Evolutionary conservation across 176 grass and related monocot species (phyloP).

Genomic region (Miscanthus lutarioriparius): DNA sequence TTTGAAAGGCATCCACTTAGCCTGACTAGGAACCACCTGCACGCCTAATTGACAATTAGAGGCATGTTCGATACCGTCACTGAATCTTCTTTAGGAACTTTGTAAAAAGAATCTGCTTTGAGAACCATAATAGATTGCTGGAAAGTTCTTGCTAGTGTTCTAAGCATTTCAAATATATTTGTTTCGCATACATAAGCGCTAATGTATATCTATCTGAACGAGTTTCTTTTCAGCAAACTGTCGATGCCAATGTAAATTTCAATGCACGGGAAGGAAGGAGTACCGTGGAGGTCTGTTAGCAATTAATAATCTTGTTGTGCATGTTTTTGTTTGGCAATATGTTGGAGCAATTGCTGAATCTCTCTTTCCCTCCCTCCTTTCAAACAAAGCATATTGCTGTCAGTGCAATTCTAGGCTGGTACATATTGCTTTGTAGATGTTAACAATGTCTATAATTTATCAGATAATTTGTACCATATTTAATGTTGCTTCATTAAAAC

Average conservation of each 20-base stretch:
- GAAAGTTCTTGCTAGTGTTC: neutral
- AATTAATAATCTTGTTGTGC: neutral
- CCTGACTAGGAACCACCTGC: neutral
- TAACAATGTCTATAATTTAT: neutral
- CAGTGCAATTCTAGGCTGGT: neutral
- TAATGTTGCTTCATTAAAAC: neutral
- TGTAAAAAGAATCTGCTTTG: neutral
- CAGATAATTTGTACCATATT: neutral
- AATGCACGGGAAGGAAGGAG: constrained; percentile 93
- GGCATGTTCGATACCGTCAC: neutral
- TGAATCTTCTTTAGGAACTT: neutral
- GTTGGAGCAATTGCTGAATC: neutral
- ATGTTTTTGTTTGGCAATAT: neutral
- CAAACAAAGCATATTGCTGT: neutral
- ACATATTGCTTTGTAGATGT: constrained; percentile 1
- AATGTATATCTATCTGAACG: neutral
- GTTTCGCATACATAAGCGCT: constrained; percentile 5
- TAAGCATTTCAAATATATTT: constrained; percentile 11
- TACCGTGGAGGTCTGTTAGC: constrained; percentile 66
- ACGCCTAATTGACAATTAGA: neutral
- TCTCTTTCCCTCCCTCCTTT: neutral
- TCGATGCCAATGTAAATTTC: constrained; percentile 87
- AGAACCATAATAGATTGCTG: neutral
- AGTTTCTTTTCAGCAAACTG: constrained; percentile 60
- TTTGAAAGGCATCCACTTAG: neutral